Evolutionary conservation across 2,329 filamentous ascomycete genomes (phyloP), one percentile per base, ranked within the genome.

Genomic region (Phialemoniopsis sp.): DNA sequence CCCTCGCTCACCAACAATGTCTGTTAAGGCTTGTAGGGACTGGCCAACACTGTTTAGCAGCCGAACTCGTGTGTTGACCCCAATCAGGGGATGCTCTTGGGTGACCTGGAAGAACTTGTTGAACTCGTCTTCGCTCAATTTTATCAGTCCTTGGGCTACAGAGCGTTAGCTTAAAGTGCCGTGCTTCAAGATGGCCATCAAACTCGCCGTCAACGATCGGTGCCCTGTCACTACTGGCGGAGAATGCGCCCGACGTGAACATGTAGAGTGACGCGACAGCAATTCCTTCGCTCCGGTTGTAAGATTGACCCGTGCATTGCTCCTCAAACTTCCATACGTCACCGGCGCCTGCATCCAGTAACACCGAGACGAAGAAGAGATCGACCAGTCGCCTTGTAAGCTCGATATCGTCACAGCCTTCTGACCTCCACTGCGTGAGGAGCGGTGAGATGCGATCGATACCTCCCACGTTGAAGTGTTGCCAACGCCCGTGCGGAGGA

Each of bases 381-480:
- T 82, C 78, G 34, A 80, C 66, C 15, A 81, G 55, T 1, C 75
- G 65, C 4, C 77, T 70, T 0, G 72, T 70, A 5, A 67, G 53
- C 42, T 78, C 76, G 1, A 57, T 46, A 2, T 62, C 58, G 36
- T 76, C 69, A 30, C 57, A 53, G 3, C 55, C 56, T 1, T 62
- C 57, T 3, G 50, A 77, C 32, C 10, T 26, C 21, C 21, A 26
- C 21, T 61, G 52, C 19, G 64, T 50, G 3, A 73, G 55, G 4
- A 78, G 51, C 8, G 60, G 52, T 8, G 62, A 57, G 9, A 78
- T 56, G 19, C 77, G 72, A 29, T 68, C 60, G 21, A 73, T 59
- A 12, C 65, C 66, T 6, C 77, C 77, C 29, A 79, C 68, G 12
- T 79, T 71, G 46, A 81, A 81, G 56, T 82, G 78, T 51, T 81